Base-by-base conservation (phyloP, 1,139 yeast species). In the Yamadazyma sp. region DNA sequence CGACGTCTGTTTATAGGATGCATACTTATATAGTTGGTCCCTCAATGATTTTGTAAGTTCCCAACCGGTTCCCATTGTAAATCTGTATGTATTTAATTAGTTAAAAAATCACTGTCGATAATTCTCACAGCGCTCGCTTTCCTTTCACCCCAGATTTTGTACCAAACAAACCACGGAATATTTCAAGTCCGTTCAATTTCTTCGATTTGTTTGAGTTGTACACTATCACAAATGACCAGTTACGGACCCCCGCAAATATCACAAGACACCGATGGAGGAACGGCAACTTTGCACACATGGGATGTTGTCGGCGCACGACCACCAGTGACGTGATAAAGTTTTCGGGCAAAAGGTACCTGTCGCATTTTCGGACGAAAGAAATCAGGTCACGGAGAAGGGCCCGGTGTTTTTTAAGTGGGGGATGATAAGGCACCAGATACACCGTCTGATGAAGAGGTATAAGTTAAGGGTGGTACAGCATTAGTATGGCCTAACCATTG, bases 1-100 rank as follows among this genome's bases (percentile, higher is more conserved):
- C 1, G 95, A 89, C 1, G 95, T 86, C 43, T 92, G 95, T 18
- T 88, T 86, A 50, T 80, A 76, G 41, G 75, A 71, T 4, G 96
- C 92, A 67, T 82, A 85, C 41, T 65, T 66, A 45, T 64, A 62
- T 35, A 77, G 72, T 42, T 69, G 57, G 18, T 69, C 69, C 34
- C 64, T 54, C 32, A 72, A 57, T 4, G 57, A 53, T 32, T 59
- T 52, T n/a, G 76, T 68, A 34, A 70, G 51, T 52, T 70, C 67
- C 78, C 78, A 71, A 15, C 69, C 71, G 6, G 73, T 66, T 22
- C 72, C 72, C 73, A 69, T 67, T n/a, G 12, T 31, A 20, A 16
- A 27, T 12, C 3, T 27, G 8, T 26, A 13, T 26, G 6, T 26
- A n/a, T n/a, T 6, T 12, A 25, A 28, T 11, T 8, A 25, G 28